phyloP scores from a whole-genome alignment of 805 yeast genomes.

The Candida schatavii region DNA sequence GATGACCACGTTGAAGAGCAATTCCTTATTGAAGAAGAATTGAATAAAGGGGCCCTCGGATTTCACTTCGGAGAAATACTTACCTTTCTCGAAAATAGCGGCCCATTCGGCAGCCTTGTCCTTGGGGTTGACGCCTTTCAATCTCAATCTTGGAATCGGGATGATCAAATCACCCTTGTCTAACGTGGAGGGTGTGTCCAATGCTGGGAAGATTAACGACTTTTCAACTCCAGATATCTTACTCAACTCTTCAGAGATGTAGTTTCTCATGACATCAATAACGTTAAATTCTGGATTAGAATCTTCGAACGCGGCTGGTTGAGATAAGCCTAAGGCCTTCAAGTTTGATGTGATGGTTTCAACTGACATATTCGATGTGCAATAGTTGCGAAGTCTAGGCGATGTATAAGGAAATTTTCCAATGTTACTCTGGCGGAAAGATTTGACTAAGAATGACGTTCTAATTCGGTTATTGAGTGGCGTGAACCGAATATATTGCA shows the following conservation, averaged over 20 bases:
- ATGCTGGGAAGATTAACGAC: conserved; percentile 70
- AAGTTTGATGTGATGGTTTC: conserved; percentile 33
- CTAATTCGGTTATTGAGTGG: not conserved
- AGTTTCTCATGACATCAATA: conserved; percentile 85
- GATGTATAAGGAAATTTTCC: not conserved
- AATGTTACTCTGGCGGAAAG: not conserved
- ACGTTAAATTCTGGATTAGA: conserved; percentile 79
- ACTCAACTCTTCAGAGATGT: conserved; percentile 76
- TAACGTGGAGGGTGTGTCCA: conserved; percentile 81
- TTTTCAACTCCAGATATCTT: conserved; percentile 70
- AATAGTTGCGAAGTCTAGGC: not conserved
- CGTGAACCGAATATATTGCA: not conserved
- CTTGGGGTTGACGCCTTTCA: conserved; percentile 78
- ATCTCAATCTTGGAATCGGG: conserved; percentile 81
- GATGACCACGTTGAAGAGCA: conserved; percentile 65
- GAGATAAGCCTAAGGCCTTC: conserved; percentile 32
- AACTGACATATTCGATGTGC: conserved; percentile 11
- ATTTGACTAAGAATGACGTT: not conserved
- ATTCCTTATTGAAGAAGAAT: conserved; percentile 70
- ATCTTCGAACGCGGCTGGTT: conserved; percentile 49
- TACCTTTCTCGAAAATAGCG: conserved; percentile 67
- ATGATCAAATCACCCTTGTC: conserved; percentile 92
- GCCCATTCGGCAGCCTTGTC: conserved; percentile 78
- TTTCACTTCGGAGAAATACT: conserved; percentile 63
- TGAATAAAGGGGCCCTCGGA: conserved; percentile 91